phyloP scores from a whole-genome alignment of 306 rosid genomes.

The Cercis canadensis region DNA sequence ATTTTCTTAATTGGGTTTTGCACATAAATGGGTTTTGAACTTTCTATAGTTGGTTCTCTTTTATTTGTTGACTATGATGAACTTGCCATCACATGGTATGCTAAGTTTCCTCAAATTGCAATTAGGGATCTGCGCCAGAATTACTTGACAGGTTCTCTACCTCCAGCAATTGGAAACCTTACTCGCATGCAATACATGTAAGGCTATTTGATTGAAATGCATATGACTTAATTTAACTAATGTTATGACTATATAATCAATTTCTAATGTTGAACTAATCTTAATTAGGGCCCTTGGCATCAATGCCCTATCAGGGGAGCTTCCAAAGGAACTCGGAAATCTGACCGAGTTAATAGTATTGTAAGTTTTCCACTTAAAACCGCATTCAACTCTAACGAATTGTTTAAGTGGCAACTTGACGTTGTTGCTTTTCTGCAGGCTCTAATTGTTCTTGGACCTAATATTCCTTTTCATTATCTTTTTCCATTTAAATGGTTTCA shows the following conservation, averaged over 20 bases:
- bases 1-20: not conserved
- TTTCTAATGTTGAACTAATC: conserved; percentile 19
- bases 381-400: no score
- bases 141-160: conserved; percentile 66
- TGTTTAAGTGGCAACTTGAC: not conserved
- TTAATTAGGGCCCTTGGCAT: conserved; percentile 57
- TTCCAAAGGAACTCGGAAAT: conserved; percentile 74
- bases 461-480: no score
- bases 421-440: not conserved
- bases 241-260: not conserved
- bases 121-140: conserved; percentile 65
- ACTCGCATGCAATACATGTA: conserved; percentile 71
- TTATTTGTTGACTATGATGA: conserved; percentile 1
- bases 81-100: not conserved
- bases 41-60: not conserved
- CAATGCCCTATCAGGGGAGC: conserved; percentile 72
- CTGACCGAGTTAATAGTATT: conserved; percentile 50
- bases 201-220: conserved; percentile 32
- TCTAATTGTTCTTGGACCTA: not conserved
- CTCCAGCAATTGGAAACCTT: conserved; percentile 73
- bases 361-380: conserved; percentile 49
- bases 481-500: not conserved
- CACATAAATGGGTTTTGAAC: not conserved
- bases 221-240: not conserved
- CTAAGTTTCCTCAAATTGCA: conserved; percentile 26